Percentiles rank a stretch among this genome's conserved stretches.
Conservation (phyloP, 2,329 filamentous ascomycete genomes). For the Colletotrichum musicola region DNA sequence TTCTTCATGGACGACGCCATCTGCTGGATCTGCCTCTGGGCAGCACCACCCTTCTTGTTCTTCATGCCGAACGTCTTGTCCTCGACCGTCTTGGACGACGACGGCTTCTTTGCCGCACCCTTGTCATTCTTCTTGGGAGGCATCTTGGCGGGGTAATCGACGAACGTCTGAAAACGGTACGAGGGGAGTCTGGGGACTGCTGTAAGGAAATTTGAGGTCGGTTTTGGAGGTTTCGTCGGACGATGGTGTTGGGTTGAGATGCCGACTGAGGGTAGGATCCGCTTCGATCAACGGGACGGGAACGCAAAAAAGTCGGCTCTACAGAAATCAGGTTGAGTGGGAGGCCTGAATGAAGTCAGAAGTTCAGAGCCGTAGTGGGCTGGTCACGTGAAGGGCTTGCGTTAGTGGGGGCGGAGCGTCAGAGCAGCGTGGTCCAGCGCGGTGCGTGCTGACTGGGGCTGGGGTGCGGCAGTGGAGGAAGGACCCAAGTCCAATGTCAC, state of each 20-base stretch:
- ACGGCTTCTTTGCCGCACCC: conserved; percentile 65
- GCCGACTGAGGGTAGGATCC: conserved; percentile 19
- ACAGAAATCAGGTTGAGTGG: conserved; percentile 22
- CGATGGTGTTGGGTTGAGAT: conserved; percentile 5
- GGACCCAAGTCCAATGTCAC: conserved; percentile 27
- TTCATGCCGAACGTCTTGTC: conserved; percentile 99
- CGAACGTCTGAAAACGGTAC: conserved; percentile 25
- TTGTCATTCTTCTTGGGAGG: conserved; percentile 74
- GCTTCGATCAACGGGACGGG: conserved; percentile 28
- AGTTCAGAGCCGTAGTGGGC: conserved; percentile 32
- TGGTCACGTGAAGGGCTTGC: conserved; percentile 39
- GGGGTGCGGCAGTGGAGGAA: conserved; percentile 20
- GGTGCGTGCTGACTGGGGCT: conserved; percentile 6
- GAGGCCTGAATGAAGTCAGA: conserved; percentile 38
- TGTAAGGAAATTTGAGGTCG: conserved; percentile 11
- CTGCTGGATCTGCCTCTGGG: conserved; percentile 91
- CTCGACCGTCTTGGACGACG: conserved; percentile 76
- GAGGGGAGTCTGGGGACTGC: conserved; percentile 10
- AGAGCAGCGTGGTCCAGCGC: not conserved
- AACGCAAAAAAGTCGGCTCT: conserved; percentile 33
- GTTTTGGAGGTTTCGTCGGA: not conserved
- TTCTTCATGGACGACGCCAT: conserved; percentile 80
- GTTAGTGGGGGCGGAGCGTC: conserved; percentile 38
- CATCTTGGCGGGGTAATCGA: conserved; percentile 66
- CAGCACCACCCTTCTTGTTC: conserved; percentile 96